A percentile compares a stretch with the other conserved stretches of the same genome.
These are phyloP conservation scores for Clavulina sp. DNA, from an alignment of 768 basidiomycete species.

Conservation along the genomic window DNA sequence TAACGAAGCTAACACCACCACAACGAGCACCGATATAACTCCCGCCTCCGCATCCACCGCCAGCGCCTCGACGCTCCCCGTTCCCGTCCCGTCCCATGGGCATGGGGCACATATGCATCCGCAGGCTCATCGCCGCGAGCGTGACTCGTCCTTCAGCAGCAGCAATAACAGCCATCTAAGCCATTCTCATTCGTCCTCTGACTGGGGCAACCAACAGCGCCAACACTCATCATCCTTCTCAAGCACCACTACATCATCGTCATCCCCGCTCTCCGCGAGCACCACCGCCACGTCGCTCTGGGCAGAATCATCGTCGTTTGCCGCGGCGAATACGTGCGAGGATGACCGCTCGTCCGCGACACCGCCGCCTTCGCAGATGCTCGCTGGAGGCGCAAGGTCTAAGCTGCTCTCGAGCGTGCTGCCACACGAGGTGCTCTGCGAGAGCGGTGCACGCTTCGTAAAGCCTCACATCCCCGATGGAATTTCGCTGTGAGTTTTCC, in stretches of 20 bases:
- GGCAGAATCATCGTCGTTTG: too few relatives aligned
- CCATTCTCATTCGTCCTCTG: constrained; percentile 17
- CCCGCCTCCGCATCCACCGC: constrained; percentile 14
- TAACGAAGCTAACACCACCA: constrained; percentile 14
- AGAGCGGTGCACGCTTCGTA: constrained; percentile 41
- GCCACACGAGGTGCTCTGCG: constrained; percentile 14
- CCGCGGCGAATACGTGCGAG: constrained; percentile 1
- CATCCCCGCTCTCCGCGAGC: constrained; percentile 13
- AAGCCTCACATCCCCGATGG: constrained; percentile 62
- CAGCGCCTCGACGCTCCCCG: constrained; percentile 10
- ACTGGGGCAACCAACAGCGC: constrained; percentile 15
- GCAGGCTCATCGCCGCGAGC: constrained; percentile 7
- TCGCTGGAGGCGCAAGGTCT: constrained; percentile 12
- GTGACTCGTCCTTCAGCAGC: constrained; percentile 8
- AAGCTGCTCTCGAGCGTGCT: constrained; percentile 21
- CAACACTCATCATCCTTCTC: constrained; percentile 10
- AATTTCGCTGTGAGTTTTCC: constrained; percentile 12
- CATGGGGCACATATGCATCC: constrained; percentile 4
- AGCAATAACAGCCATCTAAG: neutral
- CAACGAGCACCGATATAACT: constrained; percentile 14
- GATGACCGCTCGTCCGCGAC: constrained; percentile 8
- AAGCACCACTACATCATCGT: constrained; percentile 12
- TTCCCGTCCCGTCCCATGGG: constrained; percentile 5
- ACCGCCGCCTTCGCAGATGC: neutral
- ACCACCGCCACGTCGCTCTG: constrained; percentile 12